phyloP scores from a whole-genome alignment of 306 rosid species.

The Trifolium dubium region DNA sequence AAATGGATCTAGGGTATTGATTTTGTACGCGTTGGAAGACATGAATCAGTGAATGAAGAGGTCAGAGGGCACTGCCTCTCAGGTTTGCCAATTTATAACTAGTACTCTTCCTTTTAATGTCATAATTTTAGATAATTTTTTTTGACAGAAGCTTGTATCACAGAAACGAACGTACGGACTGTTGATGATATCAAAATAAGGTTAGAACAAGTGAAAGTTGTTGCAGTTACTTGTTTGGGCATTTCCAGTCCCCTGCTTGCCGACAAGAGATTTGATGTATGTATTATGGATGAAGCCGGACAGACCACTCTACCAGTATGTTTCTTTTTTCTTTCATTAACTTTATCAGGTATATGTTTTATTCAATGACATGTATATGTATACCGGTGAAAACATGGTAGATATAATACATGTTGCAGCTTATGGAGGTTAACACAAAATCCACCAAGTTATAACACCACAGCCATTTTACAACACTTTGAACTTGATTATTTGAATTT shows the following conservation, averaged over 20 bases:
- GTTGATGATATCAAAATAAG: slow-evolving; percentile 73
- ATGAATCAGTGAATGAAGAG: slow-evolving; percentile 78
- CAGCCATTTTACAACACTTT: too few species aligned
- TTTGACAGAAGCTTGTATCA: slow-evolving; percentile 41
- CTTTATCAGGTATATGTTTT: slow-evolving; percentile 4
- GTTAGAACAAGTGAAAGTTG: slow-evolving; percentile 86
- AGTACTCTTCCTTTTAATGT: slow-evolving; percentile 18
- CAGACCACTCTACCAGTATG: slow-evolving; percentile 96
- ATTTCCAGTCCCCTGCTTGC: slow-evolving; percentile 80
- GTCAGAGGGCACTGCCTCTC: slow-evolving; percentile 80
- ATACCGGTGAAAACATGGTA: too few species aligned
- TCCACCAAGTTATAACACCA: too few species aligned
- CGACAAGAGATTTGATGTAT: slow-evolving; percentile 81
- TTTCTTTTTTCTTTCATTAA: slow-evolving; percentile 34
- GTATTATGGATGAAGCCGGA: slow-evolving; percentile 99
- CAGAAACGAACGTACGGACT: slow-evolving; percentile 58
- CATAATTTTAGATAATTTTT: slow-evolving; percentile 35
- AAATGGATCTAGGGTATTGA: slow-evolving; percentile 67
- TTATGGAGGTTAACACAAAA: neutral
- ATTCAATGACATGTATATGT: too few species aligned
- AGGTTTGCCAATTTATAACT: slow-evolving; percentile 56
- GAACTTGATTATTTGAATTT: too few species aligned
- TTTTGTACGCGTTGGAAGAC: slow-evolving; percentile 89
- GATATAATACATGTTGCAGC: neutral
- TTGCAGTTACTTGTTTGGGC: slow-evolving; percentile 93